Evolutionary conservation across 2,329 filamentous ascomycete species (phyloP), one percentile per base, ranked within the genome.

Genomic region (Exophiala sp.): DNA sequence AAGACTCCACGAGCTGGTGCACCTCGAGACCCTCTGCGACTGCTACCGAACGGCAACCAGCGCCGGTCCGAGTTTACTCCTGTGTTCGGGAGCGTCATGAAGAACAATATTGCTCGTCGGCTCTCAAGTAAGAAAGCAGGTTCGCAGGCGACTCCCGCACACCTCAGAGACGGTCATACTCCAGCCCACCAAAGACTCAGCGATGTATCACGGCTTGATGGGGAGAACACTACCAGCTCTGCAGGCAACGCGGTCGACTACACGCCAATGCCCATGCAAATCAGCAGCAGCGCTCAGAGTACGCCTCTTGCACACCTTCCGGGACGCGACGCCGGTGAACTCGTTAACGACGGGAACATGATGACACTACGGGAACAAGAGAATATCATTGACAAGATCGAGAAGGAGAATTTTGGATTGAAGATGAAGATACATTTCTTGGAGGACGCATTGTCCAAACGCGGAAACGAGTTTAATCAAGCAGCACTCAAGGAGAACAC

Each of bases 361-460:
- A 77, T 96, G 60, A 95, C 93, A 1, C 70, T 98, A 50, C 83
- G 89, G 54, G 93, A 98, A 65, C 93, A 98, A 68, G 93, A 97
- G 69, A 89, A 88, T 60, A 80, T 81, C 59, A 91, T 98, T 60
- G 88, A 96, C 70, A 87, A 87, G 64, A 91, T 98, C 61, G 89
- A 96, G 65, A 98, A 98, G 73, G 93, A 97, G 65, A 98, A 98
- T 65, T 98, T 97, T 65, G 88, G 88, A 19, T 76, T 98, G 46
- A 97, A 97, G 69, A 78, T 97, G 60, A 96, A 95, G 68, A 95
- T 97, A 46, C 89, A 97, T 68, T 98, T 95, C 66, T 77, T 98
- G 48, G 89, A 98, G 66, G 88, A 97, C 60, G 87, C 88, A 11
- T 71, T 98, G 43, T 81, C 84, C 46, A 95, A 94, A 66, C 81